Evolutionary conservation across 2,329 filamentous ascomycete genomes (phyloP).

Genomic region (Septoria linicola): DNA sequence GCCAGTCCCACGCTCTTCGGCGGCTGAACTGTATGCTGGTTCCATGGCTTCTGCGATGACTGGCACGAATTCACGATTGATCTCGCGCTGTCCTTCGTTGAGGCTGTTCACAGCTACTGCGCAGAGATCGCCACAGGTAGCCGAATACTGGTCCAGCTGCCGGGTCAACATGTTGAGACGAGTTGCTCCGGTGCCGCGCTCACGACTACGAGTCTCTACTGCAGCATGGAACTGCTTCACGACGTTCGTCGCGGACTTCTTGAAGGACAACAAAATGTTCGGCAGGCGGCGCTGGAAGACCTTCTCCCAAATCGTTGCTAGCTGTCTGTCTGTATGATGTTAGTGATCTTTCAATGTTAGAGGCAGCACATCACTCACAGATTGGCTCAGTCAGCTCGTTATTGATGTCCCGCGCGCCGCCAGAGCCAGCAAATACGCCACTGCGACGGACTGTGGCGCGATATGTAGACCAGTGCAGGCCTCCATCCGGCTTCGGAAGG

Average conservation of each 20-base stretch:
- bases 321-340: too few relatives aligned
- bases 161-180: conserved; percentile 43
- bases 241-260: conserved; percentile 34
- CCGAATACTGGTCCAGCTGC: conserved; percentile 46
- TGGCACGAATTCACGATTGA: conserved; percentile 56
- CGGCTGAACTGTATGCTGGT: conserved; percentile 48
- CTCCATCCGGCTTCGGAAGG: conserved; percentile 44
- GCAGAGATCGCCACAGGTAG: conserved; percentile 43
- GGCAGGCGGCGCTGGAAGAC: conserved; percentile 47
- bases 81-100: conserved; percentile 51
- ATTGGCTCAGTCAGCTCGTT: conserved; percentile 41
- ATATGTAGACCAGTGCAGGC: conserved; percentile 55
- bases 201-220: conserved; percentile 42
- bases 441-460: conserved; percentile 55
- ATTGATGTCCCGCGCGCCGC: conserved; percentile 46
- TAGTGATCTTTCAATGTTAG: too few relatives aligned
- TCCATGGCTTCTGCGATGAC: conserved; percentile 49
- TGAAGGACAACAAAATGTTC: conserved; percentile 42
- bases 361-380: too few relatives aligned
- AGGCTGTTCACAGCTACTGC: conserved; percentile 40
- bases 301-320: conserved; percentile 47
- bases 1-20: conserved; percentile 48
- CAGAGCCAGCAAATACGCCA: conserved; percentile 47
- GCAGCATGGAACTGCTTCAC: conserved; percentile 45
- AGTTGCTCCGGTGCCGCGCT: conserved; percentile 43